Base-by-base conservation (phyloP, 1,284 basidiomycete species). In the Ganoderma leucocontextum region DNA sequence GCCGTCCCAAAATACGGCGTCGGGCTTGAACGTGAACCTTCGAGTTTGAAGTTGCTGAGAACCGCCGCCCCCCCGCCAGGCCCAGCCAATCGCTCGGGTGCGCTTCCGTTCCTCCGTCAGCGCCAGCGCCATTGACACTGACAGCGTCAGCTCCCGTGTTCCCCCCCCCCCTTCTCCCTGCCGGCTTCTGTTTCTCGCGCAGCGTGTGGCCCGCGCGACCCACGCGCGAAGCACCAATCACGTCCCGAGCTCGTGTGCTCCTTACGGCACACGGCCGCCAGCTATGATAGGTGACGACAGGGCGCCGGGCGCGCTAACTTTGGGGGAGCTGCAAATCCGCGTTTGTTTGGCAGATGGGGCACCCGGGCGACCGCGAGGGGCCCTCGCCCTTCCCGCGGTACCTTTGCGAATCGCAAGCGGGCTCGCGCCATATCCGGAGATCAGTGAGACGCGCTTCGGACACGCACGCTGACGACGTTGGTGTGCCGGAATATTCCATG, bases 301-400 rank as follows among this genome's bases (percentile, higher is more conserved):
- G 25, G 49, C 49, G 22, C 49, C 25, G 4, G 49, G 22, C 9
- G 22, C 47, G 44, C n/a, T 4, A 47, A 12, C 29, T 29, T 29
- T 29, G 10, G 47, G 47, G 47, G 47, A 53, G 29, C 52, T 53
- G 52, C 25, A 53, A 53, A 53, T 53, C 52, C 52, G 52, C 52
- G 52, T 53, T 33, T 53, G 29, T 53, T 53, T 53, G 52, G 29
- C 52, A 53, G 52, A 33, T 53, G 52, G 25, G 52, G 13, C 9
- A 7, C 39, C 41, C 15, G 6, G 41, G 41, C 41, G 29, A 29
- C 29, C 29, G 29, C 29, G 29, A 29, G 29, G 29, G 2, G 29
- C 29, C 29, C 29, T 29, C 2, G 29, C 29, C 29, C 29, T 29
- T 29, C 29, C 29, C 29, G 29, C 29, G n/a, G n/a, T n/a, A n/a